Base-by-base conservation (phyloP, 192 early-diverging fungal species). In the Allomyces macrogynus region DNA sequence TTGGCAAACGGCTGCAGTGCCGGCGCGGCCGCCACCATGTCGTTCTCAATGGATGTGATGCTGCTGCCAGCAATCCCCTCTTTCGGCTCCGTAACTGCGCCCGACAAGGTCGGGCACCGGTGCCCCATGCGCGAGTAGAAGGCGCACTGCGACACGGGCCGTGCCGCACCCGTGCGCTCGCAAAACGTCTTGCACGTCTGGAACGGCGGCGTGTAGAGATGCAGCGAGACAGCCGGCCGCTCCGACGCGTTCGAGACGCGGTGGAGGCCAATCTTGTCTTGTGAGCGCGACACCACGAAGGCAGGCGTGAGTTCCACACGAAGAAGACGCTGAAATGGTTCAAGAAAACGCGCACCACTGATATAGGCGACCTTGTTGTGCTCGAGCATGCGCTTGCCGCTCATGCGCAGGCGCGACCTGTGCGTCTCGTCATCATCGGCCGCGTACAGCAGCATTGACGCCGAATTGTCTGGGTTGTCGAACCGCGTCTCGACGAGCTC, bases 181-280 rank as follows among this genome's bases (percentile, higher is more conserved):
- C 88, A 82, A 71, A 91, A 95, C 12, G 86, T 89, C 68, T 84
- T 86, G 76, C 90, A 93, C 43, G 78, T 79, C 23, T 88, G 72
- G 67, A 84, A 89, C 3, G 92, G 90, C 27, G 92, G 92, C 5
- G 88, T 87, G 68, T 95, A 95, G 60, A 95, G 75, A 70, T 95
- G 92, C 57, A 95, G 77, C 22, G 92, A 91, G 11, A 95, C 81
- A 7, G 90, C 84, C 65, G 78, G 78, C 5, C 32, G 43, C 5
- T 61, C 64, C 10, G 44, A 26, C 25, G 81, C 81, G 74, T 92
- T 93, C 0, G 75, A 68, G 32, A 95, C 79, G 10, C 87, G 76
- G 74, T 95, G 92, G 16, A 95, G 77, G 43, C 92, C 92, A 32
- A 95, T 86, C 68, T 85, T 82, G 70, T 95, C 70, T 68, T 63